A percentile compares a stretch with the other conserved stretches of the same genome.
phyloP scores from a whole-genome alignment of 2,329 filamentous ascomycete species.

The Pseudonectria buxi region DNA sequence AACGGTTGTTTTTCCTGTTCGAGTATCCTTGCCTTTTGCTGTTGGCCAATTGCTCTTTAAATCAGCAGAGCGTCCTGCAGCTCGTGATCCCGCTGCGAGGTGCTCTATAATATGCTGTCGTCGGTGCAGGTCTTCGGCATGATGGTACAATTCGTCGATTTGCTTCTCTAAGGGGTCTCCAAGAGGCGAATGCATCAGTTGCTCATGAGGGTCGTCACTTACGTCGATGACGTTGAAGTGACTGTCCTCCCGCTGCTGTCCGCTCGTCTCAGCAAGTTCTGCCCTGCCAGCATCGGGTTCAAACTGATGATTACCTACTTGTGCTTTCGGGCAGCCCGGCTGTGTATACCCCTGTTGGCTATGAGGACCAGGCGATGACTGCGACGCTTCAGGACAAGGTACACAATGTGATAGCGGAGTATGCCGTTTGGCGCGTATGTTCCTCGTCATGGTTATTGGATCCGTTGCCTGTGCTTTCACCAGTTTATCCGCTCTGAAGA shows the following conservation, averaged over 20 bases:
- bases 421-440: conserved; percentile 12
- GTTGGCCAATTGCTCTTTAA: conserved; percentile 1
- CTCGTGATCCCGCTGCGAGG: conserved; percentile 19
- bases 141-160: conserved; percentile 26
- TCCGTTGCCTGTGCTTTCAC: conserved; percentile 12
- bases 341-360: conserved; percentile 22
- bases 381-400: conserved; percentile 14
- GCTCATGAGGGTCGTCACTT: not conserved
- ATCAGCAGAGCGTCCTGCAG: not conserved
- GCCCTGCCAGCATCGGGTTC: conserved; percentile 29
- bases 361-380: conserved; percentile 4
- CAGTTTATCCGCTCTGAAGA: conserved; percentile 25
- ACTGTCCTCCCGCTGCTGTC: conserved; percentile 1
- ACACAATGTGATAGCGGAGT: conserved; percentile 25
- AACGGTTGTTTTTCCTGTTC: not conserved
- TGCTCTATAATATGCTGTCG: conserved; percentile 30
- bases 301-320: conserved; percentile 20
- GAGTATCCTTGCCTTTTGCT: conserved; percentile 1
- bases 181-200: conserved; percentile 2
- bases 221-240: conserved; percentile 4
- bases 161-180: conserved; percentile 14
- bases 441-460: conserved; percentile 16
- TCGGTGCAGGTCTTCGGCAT: conserved; percentile 28
- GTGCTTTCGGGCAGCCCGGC: conserved; percentile 20
- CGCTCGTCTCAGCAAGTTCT: conserved; percentile 6